Conservation (phyloP, 257 asterid species). For the Gentiana dahurica region DNA sequence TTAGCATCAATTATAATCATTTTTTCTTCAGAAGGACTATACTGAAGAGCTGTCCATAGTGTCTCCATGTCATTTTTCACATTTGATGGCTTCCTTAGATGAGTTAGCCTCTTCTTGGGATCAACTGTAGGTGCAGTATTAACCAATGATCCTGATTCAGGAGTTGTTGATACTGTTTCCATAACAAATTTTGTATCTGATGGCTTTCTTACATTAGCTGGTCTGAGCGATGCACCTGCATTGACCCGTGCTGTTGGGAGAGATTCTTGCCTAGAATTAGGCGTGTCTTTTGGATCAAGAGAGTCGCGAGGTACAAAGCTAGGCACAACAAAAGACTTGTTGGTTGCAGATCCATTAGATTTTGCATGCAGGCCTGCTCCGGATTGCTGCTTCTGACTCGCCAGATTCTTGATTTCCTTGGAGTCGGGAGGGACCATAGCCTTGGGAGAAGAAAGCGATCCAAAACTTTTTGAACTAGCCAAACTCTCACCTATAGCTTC, state of each 20-base stretch:
- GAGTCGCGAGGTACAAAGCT: slow-evolving; percentile 61
- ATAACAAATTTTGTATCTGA: slow-evolving; percentile 48
- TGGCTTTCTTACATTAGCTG: slow-evolving; percentile 41
- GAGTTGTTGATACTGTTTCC: slow-evolving; percentile 45
- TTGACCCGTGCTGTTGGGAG: slow-evolving; percentile 30
- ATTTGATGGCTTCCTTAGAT: slow-evolving; percentile 45
- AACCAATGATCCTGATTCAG: slow-evolving; percentile 31
- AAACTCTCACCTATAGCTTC: slow-evolving; percentile 70
- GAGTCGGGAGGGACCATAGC: slow-evolving; percentile 34
- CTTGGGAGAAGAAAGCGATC: slow-evolving; percentile 37
- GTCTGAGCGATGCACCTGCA: slow-evolving; percentile 33
- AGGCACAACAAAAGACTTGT: slow-evolving; percentile 55
- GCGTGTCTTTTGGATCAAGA: slow-evolving; percentile 35
- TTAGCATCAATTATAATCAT: slow-evolving; percentile 17
- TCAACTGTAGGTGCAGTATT: slow-evolving; percentile 20
- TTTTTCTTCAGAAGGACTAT: slow-evolving; percentile 23
- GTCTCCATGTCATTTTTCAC: slow-evolving; percentile 50
- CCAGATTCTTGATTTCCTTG: slow-evolving; percentile 36
- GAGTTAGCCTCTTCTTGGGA: slow-evolving; percentile 38
- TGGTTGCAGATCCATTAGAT: slow-evolving; percentile 24
- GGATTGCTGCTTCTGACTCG: slow-evolving; percentile 55
- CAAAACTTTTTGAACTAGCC: slow-evolving; percentile 31
- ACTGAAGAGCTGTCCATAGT: slow-evolving; percentile 36
- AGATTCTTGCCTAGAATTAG: slow-evolving; percentile 58
- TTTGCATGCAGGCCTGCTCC: slow-evolving; percentile 34